Evolutionary conservation across 768 basidiomycete species (phyloP), one percentile per base, ranked within the genome.

Genomic region (Tulasnella sp.): DNA sequence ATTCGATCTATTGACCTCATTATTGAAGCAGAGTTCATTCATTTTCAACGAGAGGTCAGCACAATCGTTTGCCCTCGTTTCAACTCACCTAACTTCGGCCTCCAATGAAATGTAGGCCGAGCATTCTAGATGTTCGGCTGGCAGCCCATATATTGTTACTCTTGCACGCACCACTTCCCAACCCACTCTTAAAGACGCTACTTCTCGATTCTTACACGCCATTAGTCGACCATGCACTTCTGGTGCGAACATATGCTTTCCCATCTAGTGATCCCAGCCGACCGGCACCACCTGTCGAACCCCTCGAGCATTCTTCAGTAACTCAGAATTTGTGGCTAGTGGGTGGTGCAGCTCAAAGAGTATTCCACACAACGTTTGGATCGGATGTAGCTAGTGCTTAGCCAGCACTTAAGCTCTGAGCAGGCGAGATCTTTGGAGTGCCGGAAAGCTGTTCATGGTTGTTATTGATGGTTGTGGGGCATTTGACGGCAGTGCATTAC

Each of bases 81-180:
- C 16, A 25, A 25, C 40, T 12, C 42, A 15, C 13, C 12, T 45
- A 37, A 10, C 35, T 10, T 37, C 9, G 4, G 35, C 7, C 29
- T 3, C 35, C 45, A n/a, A 28, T 31, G 42, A 37, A 54, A 37
- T 13, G 3, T 19, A 88, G 84, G 40, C 72, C 72, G 10, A 76
- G 80, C 1, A 70, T 72, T 4, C 62, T 86, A 15, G 86, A 89
- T 55, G 61, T 81, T 20, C 61, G 76, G 32, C 65, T 87, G 16
- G 81, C 85, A 15, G 74, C 83, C 5, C 81, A 85, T 55, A 67
- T 81, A 24, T 69, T 84, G 28, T 67, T 85, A 28, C 65, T 87
- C 3, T 40, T 70, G 3, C 64, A 72, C 39, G 73, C 79, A 4
- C 72, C 76, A 32, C 79, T 78, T 50, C 78, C 81, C 1, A 77